Evolutionary conservation across 1,139 yeast genomes (phyloP), one percentile per base, ranked within the genome.

Genomic region (Candida glucosophila): DNA sequence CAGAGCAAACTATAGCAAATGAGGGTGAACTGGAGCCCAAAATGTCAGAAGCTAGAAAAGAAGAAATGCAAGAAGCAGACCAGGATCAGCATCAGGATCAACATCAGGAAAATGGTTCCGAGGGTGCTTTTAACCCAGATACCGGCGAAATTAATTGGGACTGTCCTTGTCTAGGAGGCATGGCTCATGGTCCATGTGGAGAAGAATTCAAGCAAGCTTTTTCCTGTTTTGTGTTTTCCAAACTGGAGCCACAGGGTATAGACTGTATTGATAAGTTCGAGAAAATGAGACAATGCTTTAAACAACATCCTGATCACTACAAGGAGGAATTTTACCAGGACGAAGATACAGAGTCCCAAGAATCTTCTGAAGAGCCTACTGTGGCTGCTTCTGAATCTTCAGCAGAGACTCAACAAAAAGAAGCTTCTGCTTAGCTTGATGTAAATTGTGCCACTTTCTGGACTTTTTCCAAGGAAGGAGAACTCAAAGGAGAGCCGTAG

Each of bases 61-160:
- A 17, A 9, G 22, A 31, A 22, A 29, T 21, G n/a, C 7, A 27
- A 6, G 33, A 23, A 15, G 29, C 15, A 5, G 22, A 23, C 11
- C 53, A 39, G 35, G 40, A 24, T 5, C 38, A 32, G 11, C 22
- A 30, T 14, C 31, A 25, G 10, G 41, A 33, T 15, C 35, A 27
- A 7, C 39, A 28, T 12, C 41, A 28, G 10, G 40, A 43, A 13
- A 64, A 54, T 35, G n/a, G n/a, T n/a, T n/a, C n/a, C n/a, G 60
- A 55, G 32, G 47, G 55, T 22, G 85, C 85, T 22, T 90, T 77
- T 58, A 76, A 90, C 58, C 97, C 97, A 24, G 95, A 83, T 44
- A 90, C 99, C 5, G 98, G 98, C 20, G 98, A 90, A 54, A 92
- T 92, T 57, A 90, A 92, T 73, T 92, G 99, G 99, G 98, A 92